Base-by-base conservation (phyloP, 2,329 filamentous ascomycete species). In the Ophiostoma novo-ulmi region DNA sequence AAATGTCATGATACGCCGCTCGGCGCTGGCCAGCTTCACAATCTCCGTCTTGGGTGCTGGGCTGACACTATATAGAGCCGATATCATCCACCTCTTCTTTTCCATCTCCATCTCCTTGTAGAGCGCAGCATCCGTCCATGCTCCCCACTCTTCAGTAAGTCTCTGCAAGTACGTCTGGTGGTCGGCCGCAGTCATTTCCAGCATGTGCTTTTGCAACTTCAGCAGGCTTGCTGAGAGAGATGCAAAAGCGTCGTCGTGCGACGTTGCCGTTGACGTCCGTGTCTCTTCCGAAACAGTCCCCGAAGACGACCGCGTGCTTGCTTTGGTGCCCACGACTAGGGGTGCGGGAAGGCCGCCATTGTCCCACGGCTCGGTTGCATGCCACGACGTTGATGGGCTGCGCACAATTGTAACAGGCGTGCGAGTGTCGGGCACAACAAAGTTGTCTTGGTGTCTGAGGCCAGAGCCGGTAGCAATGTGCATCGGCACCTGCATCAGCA, bases 151-250 rank as follows among this genome's bases (percentile, higher is more conserved):
- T 73, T 86, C 83, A 41, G 83, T 86, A 52, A 90, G 80, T 4
- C 86, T 82, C 44, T 83, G 80, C 5, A 89, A 79, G 64, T 69
- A 88, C 81, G 39, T 84, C 79, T 83, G 82, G 0, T 83, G 79
- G 38, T 81, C 82, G 6, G 85, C 84, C 4, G 80, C 81, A 11
- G 84, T 82, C 85, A 89, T 88, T 68, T 83, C 81, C 44, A 81
- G 79, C 67, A 87, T 82, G 73, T 87, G 85, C 10, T 82, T 81
- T 75, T 87, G 84, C 71, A 88, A 79, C 10, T 76, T 77, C 6
- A 75, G 73, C 39, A 82, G 75, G 66, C 78, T 76, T n/a, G 79
- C 75, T 11, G 76, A 77, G 63, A 78, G 72, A 26, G 75, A 75
- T 36, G 67, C 61, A 8, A 65, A 52, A 1, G 71, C 41, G 3